Conservation (phyloP, 805 yeast species). For the Ogataea dorogensis region DNA sequence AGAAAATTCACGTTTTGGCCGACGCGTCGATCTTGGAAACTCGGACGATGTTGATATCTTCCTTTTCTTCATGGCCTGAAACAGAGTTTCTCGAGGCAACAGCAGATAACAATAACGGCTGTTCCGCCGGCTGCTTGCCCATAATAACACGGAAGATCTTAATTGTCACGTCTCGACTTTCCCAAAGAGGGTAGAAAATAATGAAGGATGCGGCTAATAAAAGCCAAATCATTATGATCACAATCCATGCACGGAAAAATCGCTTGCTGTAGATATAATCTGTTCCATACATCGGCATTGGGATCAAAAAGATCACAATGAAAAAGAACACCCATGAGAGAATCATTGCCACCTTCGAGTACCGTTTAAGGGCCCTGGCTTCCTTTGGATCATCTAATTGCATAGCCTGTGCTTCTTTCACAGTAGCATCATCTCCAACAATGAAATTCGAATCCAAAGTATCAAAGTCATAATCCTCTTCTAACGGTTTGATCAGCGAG, state of each 20-base stretch:
- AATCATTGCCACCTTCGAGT: conserved; percentile 26
- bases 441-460: conserved; percentile 27
- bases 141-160: conserved; percentile 16
- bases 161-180: conserved; percentile 29
- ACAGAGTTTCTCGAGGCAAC: conserved; percentile 10
- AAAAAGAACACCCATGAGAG: conserved; percentile 28
- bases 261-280: conserved; percentile 32
- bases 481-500: conserved; percentile 28
- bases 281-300: conserved; percentile 35
- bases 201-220: conserved; percentile 33
- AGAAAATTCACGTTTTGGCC: conserved; percentile 8
- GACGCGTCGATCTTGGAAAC: conserved; percentile 1
- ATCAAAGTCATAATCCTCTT: conserved; percentile 30
- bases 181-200: conserved; percentile 34
- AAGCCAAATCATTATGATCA: conserved; percentile 37
- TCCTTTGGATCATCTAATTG: conserved; percentile 18
- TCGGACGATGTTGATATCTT: not conserved
- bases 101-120: conserved; percentile 19
- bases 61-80: conserved; percentile 6
- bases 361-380: conserved; percentile 22
- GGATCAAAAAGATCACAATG: conserved; percentile 29
- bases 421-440: conserved; percentile 37
- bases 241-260: conserved; percentile 36
- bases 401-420: conserved; percentile 31
- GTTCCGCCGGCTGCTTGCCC: conserved; percentile 19